Evolutionary conservation across 768 basidiomycete species (phyloP), one percentile per base, ranked within the genome.

Genomic region (Calocybe indica): DNA sequence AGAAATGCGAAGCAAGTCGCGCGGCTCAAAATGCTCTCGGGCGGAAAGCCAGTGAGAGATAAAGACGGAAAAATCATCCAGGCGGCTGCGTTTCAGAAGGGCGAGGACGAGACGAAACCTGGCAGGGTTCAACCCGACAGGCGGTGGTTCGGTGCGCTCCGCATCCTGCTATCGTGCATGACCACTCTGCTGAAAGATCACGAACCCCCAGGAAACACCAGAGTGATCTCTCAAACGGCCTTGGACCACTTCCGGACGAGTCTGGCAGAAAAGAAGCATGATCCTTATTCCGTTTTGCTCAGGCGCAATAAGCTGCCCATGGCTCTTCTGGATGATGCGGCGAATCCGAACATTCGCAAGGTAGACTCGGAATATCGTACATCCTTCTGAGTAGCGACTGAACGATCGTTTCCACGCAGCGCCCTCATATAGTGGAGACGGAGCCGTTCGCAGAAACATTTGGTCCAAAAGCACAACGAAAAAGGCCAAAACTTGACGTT

Each of bases 301-400:
- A 85, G 86, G 50, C 78, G 93, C 49, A 98, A 97, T 69, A 98
- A 98, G 67, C 75, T 99, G 10, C 95, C 95, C 3, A 96, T 99
- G 93, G 91, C 89, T 7, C 73, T 99, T 37, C 73, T 99, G 33
- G 92, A 95, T 55, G 94, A 96, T 63, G 85, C 89, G 32, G 78
- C 80, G 5, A 93, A 92, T 57, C 84, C 87, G 1, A 81, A 84
- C 60, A 55, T 72, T 37, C 85, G 83, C 56, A 95, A 94, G 76
- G 92, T 70, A 38, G 22, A 22, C 22, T 22, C 22, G 4, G 22
- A 22, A 22, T 22, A 22, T 4, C 22, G 22, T 22, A 22, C 22
- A 22, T 4, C 4, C 22, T 4, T 22, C 1, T 22, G 22, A 4
- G 22, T 22, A 22, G 22, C 4, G 22, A 22, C 4, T 22, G 4